These are phyloP conservation scores for Phytophthora hybrid DNA, from an alignment of 352 stramenopile species.

Conservation along the genomic window DNA sequence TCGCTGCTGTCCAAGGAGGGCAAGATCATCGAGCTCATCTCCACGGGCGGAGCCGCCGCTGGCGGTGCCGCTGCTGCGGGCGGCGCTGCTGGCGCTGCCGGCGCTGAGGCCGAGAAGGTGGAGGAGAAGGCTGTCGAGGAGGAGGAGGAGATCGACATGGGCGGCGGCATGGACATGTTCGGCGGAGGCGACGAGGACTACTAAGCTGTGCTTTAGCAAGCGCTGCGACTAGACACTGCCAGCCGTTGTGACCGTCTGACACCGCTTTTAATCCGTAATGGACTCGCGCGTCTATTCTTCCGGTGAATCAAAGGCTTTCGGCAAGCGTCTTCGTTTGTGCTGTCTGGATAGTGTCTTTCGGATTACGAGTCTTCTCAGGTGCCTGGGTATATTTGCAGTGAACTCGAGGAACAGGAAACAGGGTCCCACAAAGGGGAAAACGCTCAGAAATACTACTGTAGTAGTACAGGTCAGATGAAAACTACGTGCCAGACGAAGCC, in stretches of 20 bases:
- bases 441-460: too few relatives aligned
- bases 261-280: slow-evolving; percentile 60
- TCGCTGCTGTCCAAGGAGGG: slow-evolving; percentile 78
- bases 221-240: slow-evolving; percentile 41
- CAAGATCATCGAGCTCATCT: slow-evolving; percentile 85
- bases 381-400: not conserved
- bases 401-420: too few relatives aligned
- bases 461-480: too few relatives aligned
- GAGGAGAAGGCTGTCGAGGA: slow-evolving; percentile 71
- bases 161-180: slow-evolving; percentile 80
- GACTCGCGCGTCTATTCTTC: slow-evolving; percentile 58
- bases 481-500: too few relatives aligned
- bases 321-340: slow-evolving; percentile 27
- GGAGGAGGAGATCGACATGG: slow-evolving; percentile 73
- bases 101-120: slow-evolving; percentile 56
- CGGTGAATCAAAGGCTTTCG: slow-evolving; percentile 43
- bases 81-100: slow-evolving; percentile 45
- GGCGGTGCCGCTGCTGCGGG: slow-evolving; percentile 47
- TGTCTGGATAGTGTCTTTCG: slow-evolving; percentile 16
- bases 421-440: too few relatives aligned
- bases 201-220: slow-evolving; percentile 48
- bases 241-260: slow-evolving; percentile 39
- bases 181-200: slow-evolving; percentile 59
- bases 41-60: slow-evolving; percentile 62
- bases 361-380: slow-evolving; percentile 7